phyloP scores from a whole-genome alignment of 352 stramenopile genomes.

The Globisporangium spinosum region DNA sequence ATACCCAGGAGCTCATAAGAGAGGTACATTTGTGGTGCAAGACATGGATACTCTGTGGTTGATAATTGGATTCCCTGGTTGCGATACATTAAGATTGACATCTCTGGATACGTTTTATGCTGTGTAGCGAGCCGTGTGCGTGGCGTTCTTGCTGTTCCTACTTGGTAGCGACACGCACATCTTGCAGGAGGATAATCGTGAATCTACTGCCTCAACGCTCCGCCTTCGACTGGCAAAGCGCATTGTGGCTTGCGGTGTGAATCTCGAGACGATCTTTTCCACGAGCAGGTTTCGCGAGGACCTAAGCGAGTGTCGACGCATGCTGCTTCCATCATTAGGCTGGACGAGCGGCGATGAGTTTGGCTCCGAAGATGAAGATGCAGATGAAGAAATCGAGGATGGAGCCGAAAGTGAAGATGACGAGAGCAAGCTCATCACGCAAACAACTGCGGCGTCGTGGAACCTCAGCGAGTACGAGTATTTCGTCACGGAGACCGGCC shows the following conservation, averaged over 20 bases:
- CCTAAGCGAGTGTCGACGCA: constrained; percentile 28
- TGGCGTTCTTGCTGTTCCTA: constrained; percentile 38
- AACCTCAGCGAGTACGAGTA: constrained; percentile 41
- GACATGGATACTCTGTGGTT: not conserved
- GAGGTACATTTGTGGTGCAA: not conserved
- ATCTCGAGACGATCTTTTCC: constrained; percentile 35
- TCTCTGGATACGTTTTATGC: not conserved
- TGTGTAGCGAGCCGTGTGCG: constrained; percentile 24
- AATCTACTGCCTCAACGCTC: not conserved
- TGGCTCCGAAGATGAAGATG: constrained; percentile 13
- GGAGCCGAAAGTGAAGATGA: constrained; percentile 24
- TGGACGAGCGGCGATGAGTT: constrained; percentile 26
- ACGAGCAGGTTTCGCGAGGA: constrained; percentile 62
- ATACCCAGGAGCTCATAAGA: not conserved
- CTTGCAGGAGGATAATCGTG: not conserved
- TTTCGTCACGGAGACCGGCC: constrained; percentile 41
- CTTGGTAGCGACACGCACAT: constrained; percentile 20
- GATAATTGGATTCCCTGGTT: not conserved
- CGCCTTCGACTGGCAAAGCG: constrained; percentile 24
- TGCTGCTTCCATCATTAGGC: constrained; percentile 32
- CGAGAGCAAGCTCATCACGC: constrained; percentile 36
- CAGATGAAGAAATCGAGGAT: constrained; percentile 16
- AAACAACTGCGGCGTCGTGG: constrained; percentile 24
- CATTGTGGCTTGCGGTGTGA: constrained; percentile 32
- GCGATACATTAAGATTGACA: not conserved